Conservation (phyloP, 2,329 filamentous ascomycete species). For the Hypomyces rosellus region DNA sequence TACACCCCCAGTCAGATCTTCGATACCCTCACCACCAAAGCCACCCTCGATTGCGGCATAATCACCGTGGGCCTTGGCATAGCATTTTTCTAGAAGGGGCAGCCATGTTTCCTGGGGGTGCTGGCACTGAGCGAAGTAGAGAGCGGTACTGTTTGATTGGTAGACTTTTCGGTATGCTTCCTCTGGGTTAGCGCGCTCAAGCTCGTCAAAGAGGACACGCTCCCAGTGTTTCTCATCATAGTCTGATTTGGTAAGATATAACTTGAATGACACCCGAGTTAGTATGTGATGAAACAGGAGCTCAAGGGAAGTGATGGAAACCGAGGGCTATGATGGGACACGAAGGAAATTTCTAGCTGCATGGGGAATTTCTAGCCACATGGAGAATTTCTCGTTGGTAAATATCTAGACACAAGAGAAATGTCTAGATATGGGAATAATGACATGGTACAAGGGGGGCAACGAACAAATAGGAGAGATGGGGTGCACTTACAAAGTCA, state of each 20-base stretch:
- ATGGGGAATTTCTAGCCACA: too few species aligned
- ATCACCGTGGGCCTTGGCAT: slow-evolving; percentile 75
- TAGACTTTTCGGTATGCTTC: slow-evolving; percentile 61
- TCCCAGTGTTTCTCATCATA: slow-evolving; percentile 53
- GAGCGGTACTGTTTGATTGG: slow-evolving; percentile 66
- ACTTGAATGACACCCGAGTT: slow-evolving; percentile 17
- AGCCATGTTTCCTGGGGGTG: slow-evolving; percentile 76
- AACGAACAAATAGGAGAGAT: not conserved
- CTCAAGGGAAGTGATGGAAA: too few species aligned
- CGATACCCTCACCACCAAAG: slow-evolving; percentile 54
- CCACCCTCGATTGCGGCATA: slow-evolving; percentile 70
- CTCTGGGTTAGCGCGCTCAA: slow-evolving; percentile 45
- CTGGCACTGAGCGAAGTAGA: slow-evolving; percentile 71
- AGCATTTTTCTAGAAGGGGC: slow-evolving; percentile 72
- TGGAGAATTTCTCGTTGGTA: too few species aligned
- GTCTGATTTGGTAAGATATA: slow-evolving; percentile 50
- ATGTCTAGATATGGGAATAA: too few species aligned
- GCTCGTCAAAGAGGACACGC: slow-evolving; percentile 37
- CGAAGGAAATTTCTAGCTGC: not conserved
- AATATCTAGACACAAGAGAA: too few species aligned
- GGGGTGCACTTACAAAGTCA: slow-evolving; percentile 37
- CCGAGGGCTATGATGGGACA: too few species aligned
- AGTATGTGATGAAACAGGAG: not conserved
- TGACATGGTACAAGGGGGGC: not conserved
- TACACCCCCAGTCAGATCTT: slow-evolving; percentile 59